Conservation (phyloP, 1,284 basidiomycete genomes). For the Afroboletus lepidellus region DNA sequence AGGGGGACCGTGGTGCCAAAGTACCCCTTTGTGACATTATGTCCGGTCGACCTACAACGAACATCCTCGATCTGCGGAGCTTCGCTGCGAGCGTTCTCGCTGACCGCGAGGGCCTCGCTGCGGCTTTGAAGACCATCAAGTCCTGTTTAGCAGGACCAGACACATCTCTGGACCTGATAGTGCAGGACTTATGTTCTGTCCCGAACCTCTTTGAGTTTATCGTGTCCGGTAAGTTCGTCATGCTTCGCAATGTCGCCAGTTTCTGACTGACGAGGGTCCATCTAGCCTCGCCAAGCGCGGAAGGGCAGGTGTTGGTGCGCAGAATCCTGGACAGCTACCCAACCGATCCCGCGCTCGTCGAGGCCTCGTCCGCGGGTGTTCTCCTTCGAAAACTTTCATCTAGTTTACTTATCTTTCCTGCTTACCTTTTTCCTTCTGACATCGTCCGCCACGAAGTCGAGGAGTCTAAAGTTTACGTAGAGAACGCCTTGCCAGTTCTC, state of each 20-base stretch:
- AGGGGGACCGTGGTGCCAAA: not conserved
- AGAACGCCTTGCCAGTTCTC: conserved; percentile 20
- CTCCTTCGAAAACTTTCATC: conserved; percentile 24
- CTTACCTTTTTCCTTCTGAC: conserved; percentile 12
- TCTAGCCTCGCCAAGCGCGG: conserved; percentile 18
- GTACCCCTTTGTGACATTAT: not conserved
- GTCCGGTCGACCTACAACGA: conserved; percentile 1
- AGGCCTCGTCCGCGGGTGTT: conserved; percentile 10
- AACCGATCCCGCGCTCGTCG: conserved; percentile 14
- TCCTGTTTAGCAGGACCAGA: conserved; percentile 31
- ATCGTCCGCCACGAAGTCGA: conserved; percentile 14
- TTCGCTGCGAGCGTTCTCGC: conserved; percentile 18
- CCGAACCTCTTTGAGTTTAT: conserved; percentile 31
- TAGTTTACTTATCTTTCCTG: conserved; percentile 21
- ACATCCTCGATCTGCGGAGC: conserved; percentile 15
- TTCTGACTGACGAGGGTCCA: not conserved
- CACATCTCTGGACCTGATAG: conserved; percentile 26
- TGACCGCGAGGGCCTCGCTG: conserved; percentile 12
- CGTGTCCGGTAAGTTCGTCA: conserved; percentile 24
- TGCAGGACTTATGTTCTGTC: conserved; percentile 30
- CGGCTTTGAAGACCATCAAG: conserved; percentile 22
- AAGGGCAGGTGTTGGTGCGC: conserved; percentile 7
- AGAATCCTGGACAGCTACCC: conserved; percentile 26
- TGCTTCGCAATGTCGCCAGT: not conserved
- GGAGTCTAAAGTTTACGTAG: conserved; percentile 22